Evolutionary conservation across 306 rosid species (phyloP).

Genomic region (Dalbergia oliveri): DNA sequence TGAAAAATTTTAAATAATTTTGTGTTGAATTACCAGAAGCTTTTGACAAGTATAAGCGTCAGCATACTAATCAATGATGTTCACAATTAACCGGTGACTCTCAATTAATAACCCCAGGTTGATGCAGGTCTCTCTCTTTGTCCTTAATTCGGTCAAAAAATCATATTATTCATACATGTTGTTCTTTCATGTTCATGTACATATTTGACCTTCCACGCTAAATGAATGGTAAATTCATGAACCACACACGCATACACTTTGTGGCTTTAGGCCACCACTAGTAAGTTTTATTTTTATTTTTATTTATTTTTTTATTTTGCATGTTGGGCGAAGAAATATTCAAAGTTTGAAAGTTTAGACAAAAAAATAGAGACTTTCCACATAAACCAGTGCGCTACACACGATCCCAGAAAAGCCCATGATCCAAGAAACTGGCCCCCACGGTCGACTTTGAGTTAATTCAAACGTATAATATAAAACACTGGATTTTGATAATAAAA

Average conservation of each 20-base stretch:
- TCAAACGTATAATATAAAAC: neutral
- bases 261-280: conserved; percentile 13
- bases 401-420: conserved; percentile 60
- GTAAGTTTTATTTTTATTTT: neutral
- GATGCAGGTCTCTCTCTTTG: conserved; percentile 3
- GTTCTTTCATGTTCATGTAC: neutral
- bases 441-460: conserved; percentile 43
- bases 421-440: conserved; percentile 63
- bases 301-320: neutral
- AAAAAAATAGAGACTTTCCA: conserved; percentile 27
- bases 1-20: neutral
- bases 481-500: conserved; percentile 21
- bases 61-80: conserved; percentile 24
- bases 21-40: conserved; percentile 26
- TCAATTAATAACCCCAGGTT: conserved; percentile 4
- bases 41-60: conserved; percentile 42
- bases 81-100: conserved; percentile 23
- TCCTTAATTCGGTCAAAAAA: conserved; percentile 41
- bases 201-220: conserved; percentile 41
- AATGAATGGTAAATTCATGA: conserved; percentile 37
- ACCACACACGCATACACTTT: conserved; percentile 11
- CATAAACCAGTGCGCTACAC: conserved; percentile 54
- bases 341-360: conserved; percentile 50
- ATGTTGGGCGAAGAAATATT: conserved; percentile 16
- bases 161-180: neutral